Percentiles rank a stretch among this genome's conserved stretches.
These are phyloP conservation scores for Phialocephala subalpina DNA, from an alignment of 2,329 filamentous ascomycete genomes.

Conservation along the genomic window DNA sequence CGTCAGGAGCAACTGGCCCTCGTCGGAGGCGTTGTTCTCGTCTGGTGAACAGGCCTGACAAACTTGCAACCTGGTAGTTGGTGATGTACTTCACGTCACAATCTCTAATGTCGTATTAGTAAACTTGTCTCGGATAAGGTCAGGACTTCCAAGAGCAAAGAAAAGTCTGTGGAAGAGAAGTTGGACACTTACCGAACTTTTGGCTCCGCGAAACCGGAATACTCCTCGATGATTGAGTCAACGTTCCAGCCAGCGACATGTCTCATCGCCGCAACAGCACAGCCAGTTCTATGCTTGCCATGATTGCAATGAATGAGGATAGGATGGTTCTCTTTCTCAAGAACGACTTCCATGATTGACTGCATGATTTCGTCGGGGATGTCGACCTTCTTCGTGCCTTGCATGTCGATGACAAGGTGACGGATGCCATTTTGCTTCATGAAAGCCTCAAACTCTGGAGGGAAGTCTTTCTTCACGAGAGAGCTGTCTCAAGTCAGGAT, in stretches of 20 bases:
- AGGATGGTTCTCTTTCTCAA: conserved; percentile 79
- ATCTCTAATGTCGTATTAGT: too few species aligned
- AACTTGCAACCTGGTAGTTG: conserved; percentile 53
- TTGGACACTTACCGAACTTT: too few species aligned
- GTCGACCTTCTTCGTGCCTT: conserved; percentile 84
- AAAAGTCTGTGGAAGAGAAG: too few species aligned
- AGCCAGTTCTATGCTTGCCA: conserved; percentile 80
- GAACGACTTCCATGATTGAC: conserved; percentile 73
- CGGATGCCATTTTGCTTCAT: conserved; percentile 71
- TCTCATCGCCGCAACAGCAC: conserved; percentile 82
- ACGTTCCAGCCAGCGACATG: conserved; percentile 75
- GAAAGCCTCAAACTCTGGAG: conserved; percentile 64
- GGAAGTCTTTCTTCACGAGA: conserved; percentile 68
- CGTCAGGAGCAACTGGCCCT: background rate
- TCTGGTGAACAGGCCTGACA: conserved; percentile 47
- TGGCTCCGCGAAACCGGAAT: conserved; percentile 68
- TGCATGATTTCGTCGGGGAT: conserved; percentile 74
- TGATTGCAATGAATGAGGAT: conserved; percentile 68
- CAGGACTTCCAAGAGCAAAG: too few species aligned
- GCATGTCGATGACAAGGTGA: conserved; percentile 79
- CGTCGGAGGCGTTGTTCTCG: background rate
- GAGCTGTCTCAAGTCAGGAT: conserved; percentile 53
- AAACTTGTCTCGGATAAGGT: too few species aligned
- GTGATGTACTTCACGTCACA: conserved; percentile 67
- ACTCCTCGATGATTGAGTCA: conserved; percentile 73